phyloP scores from a whole-genome alignment of 1,284 basidiomycete genomes.

The Irpex sp. region DNA sequence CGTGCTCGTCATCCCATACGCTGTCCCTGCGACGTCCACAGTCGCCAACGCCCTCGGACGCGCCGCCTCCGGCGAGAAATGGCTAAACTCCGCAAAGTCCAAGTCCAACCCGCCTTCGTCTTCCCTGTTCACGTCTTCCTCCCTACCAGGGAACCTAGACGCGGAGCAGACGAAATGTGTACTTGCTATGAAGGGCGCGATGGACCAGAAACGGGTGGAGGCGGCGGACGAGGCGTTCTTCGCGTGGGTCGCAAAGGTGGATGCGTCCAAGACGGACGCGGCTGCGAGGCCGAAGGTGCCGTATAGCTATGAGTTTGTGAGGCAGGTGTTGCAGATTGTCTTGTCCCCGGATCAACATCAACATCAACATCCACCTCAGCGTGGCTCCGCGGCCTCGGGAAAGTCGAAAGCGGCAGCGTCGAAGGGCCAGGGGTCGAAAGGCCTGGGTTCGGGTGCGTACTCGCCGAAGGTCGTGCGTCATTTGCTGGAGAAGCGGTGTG shows the following conservation, averaged over 20 bases:
- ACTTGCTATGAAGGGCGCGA: conserved; percentile 27
- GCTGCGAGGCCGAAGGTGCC: conserved; percentile 6
- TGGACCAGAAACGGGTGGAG: conserved; percentile 23
- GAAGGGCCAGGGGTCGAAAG: no score
- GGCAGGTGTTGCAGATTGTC: conserved; percentile 46
- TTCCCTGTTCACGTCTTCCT: no score
- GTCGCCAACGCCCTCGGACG: conserved; percentile 61
- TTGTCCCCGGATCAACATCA: conserved; percentile 21
- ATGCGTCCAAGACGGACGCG: not conserved
- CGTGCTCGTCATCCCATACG: conserved; percentile 55
- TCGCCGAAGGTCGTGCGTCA: conserved; percentile 50
- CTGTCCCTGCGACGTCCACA: conserved; percentile 47
- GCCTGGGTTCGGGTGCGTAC: conserved; percentile 25
- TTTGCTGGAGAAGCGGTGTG: conserved; percentile 48
- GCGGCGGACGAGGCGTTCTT: conserved; percentile 47
- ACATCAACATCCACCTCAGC: no score
- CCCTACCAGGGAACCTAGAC: conserved; percentile 17
- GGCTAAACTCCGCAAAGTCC: conserved; percentile 33
- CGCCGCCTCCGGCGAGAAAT: conserved; percentile 42
- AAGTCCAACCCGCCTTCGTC: conserved; percentile 3
- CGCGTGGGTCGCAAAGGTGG: conserved; percentile 41
- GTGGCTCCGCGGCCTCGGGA: no score
- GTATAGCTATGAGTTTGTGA: conserved; percentile 52
- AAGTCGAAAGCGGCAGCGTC: no score
- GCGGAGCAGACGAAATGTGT: conserved; percentile 34